Evolutionary conservation across 257 asterid genomes (phyloP).

Genomic region (Craterostigma plantagineum): DNA sequence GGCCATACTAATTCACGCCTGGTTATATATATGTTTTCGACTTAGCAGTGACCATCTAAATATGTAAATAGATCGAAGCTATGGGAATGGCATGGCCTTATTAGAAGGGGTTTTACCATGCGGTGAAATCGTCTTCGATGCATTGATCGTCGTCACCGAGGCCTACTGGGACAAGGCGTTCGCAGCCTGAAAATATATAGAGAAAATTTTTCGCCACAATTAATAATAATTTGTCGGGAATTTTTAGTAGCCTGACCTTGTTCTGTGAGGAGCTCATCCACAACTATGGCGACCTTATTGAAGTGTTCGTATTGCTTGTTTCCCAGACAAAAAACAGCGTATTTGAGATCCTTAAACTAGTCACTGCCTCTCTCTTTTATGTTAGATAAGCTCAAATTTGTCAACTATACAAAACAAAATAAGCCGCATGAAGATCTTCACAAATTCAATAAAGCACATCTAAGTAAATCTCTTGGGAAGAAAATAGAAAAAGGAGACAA

Average conservation of each 20-base stretch:
- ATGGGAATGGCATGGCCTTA: no score
- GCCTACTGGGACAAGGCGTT: slow-evolving; percentile 70
- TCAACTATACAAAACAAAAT: no score
- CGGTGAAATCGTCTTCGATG: slow-evolving; percentile 92
- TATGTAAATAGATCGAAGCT: neutral
- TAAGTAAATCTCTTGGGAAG: no score
- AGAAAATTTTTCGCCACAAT: no score
- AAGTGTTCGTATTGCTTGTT: slow-evolving; percentile 95
- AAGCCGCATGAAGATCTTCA: no score
- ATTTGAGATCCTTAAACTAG: slow-evolving; percentile 62
- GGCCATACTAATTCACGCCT: slow-evolving; percentile 96
- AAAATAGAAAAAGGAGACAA: no score
- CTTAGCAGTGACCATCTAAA: neutral
- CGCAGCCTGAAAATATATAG: slow-evolving; percentile 42
- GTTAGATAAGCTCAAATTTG: no score
- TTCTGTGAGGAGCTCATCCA: slow-evolving; percentile 1
- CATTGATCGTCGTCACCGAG: slow-evolving; percentile 99
- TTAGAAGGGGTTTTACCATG: slow-evolving; percentile 66
- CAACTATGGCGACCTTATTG: slow-evolving; percentile 47
- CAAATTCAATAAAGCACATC: no score
- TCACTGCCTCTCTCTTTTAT: slow-evolving; percentile 42
- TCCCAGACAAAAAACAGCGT: slow-evolving; percentile 93
- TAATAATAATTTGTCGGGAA: neutral
- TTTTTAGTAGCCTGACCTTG: slow-evolving; percentile 1
- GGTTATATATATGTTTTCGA: no score